These are phyloP conservation scores for Yamadazyma taylorii DNA, from an alignment of 1,139 yeast species.

Conservation along the genomic window DNA sequence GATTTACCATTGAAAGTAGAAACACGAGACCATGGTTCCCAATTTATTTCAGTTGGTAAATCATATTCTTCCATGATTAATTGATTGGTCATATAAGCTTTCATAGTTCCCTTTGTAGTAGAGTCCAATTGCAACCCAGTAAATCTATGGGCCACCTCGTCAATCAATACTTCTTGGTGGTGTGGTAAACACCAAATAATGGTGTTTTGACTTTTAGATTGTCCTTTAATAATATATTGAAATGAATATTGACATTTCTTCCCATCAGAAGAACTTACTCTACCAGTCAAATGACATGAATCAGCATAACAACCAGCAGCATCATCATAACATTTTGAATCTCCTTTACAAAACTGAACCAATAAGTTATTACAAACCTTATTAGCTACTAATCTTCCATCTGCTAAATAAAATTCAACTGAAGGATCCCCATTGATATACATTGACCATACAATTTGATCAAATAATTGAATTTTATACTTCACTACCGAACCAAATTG, in stretches of 20 bases:
- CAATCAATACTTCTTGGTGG: constrained; percentile 51
- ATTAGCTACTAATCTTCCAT: constrained; percentile 55
- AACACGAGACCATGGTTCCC: constrained; percentile 62
- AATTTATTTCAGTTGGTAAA: constrained; percentile 51
- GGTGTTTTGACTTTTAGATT: constrained; percentile 29
- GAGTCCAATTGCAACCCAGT: constrained; percentile 54
- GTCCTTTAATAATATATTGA: constrained; percentile 29
- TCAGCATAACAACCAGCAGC: constrained; percentile 45
- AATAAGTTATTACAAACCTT: constrained; percentile 29
- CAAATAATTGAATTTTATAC: constrained; percentile 36
- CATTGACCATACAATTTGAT: constrained; percentile 44
- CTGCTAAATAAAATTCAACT: constrained; percentile 40
- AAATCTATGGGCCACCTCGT: constrained; percentile 17
- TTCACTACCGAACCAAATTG: constrained; percentile 18
- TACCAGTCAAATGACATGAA: constrained; percentile 26
- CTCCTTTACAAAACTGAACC: constrained; percentile 50
- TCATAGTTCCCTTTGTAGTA: constrained; percentile 68
- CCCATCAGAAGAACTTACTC: constrained; percentile 21
- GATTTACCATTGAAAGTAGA: constrained; percentile 21
- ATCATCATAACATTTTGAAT: constrained; percentile 46
- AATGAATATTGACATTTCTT: constrained; percentile 30
- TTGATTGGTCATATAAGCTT: constrained; percentile 50
- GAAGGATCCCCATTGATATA: constrained; percentile 33
- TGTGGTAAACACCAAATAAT: constrained; percentile 66
- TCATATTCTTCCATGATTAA: constrained; percentile 48